Evolutionary conservation across 2,329 filamentous ascomycete genomes (phyloP).

Genomic region (Monilinia polystroma): DNA sequence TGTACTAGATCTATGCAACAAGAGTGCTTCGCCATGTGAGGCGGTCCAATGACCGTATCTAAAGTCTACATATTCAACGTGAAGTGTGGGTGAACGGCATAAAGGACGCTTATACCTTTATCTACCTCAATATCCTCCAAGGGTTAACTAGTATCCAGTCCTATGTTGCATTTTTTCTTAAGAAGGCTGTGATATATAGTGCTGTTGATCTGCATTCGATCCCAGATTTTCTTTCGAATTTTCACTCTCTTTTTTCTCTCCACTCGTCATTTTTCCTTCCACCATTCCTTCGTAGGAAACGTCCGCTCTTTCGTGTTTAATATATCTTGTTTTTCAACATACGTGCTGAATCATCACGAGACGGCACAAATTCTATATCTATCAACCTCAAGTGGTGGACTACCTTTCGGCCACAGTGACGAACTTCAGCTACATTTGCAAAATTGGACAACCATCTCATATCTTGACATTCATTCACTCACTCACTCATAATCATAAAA

Average conservation of each 20-base stretch:
- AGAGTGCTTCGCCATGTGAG: conserved; percentile 13
- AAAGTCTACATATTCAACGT: conserved; percentile 2
- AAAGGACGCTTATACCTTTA: neutral
- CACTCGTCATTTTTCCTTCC: conserved; percentile 1
- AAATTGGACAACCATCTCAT: neutral
- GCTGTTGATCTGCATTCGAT: conserved; percentile 1
- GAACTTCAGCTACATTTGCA: neutral
- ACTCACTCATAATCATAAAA: neutral
- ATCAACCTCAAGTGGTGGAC: conserved; percentile 10
- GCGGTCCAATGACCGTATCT: conserved; percentile 9
- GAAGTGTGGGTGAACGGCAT: conserved; percentile 8
- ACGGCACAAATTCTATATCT: neutral
- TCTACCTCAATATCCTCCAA: neutral
- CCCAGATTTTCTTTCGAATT: neutral
- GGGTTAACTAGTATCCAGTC: neutral
- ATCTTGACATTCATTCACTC: neutral
- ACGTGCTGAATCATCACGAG: neutral
- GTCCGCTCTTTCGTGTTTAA: neutral
- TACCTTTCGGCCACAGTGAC: neutral
- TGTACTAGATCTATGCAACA: conserved; percentile 10
- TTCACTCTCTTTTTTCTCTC: conserved; percentile 2
- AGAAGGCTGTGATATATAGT: conserved; percentile 5
- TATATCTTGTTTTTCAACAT: neutral
- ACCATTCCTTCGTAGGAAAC: neutral
- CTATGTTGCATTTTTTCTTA: conserved; percentile 8